These are phyloP conservation scores for Yamadazyma atmosphaerica DNA, from an alignment of 1,139 yeast genomes.

Conservation along the genomic window DNA sequence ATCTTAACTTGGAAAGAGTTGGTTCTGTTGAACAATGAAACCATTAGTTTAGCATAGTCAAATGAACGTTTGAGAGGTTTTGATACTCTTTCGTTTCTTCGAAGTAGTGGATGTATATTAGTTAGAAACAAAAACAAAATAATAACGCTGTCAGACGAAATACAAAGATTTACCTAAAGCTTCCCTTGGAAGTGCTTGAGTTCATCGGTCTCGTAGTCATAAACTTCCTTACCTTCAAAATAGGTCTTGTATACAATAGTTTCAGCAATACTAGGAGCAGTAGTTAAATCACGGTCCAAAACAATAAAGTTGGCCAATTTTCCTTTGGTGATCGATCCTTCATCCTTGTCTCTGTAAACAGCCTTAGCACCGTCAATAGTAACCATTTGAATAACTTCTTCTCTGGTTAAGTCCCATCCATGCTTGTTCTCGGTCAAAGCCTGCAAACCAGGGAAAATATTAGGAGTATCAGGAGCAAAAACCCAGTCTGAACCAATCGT, in stretches of 20 bases:
- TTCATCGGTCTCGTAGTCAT: conserved; percentile 23
- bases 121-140: neutral
- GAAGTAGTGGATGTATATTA: too few relatives aligned
- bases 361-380: conserved; percentile 23
- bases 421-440: conserved; percentile 23
- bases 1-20: conserved; percentile 32
- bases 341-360: conserved; percentile 17
- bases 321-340: conserved; percentile 20
- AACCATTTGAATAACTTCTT: conserved; percentile 19
- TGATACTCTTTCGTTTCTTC: too few relatives aligned
- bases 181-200: conserved; percentile 21
- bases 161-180: neutral
- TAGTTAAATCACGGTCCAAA: conserved; percentile 19
- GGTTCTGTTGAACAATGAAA: conserved; percentile 29
- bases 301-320: conserved; percentile 22
- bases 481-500: conserved; percentile 26
- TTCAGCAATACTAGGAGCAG: conserved; percentile 16
- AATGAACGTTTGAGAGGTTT: neutral
- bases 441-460: conserved; percentile 23
- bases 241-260: conserved; percentile 21
- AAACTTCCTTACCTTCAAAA: conserved; percentile 22
- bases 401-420: conserved; percentile 22
- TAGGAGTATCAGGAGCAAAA: conserved; percentile 24
- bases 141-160: neutral
- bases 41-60: conserved; percentile 33